These are phyloP conservation scores for Iris pallida DNA, from an alignment of 116 monocot genomes.

Conservation along the genomic window DNA sequence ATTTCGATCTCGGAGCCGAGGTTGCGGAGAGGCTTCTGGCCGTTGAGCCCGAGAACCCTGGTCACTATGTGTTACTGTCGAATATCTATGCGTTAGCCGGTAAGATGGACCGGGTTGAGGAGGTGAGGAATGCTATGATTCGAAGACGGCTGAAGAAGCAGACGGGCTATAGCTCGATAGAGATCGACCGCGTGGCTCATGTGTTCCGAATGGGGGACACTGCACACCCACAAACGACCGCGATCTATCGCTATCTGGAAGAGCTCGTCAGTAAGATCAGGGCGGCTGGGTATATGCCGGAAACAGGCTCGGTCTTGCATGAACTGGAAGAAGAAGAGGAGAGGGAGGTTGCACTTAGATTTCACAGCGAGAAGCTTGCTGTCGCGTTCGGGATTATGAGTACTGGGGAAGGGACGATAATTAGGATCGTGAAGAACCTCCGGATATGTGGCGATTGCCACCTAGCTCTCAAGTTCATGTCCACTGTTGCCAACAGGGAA, in stretches of 20 bases:
- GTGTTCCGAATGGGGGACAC: slow-evolving; percentile 64
- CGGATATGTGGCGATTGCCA: slow-evolving; percentile 64
- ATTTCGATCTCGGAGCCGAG: slow-evolving; percentile 38
- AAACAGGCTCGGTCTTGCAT: slow-evolving; percentile 42
- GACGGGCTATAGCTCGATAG: slow-evolving; percentile 54
- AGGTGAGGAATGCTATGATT: slow-evolving; percentile 43
- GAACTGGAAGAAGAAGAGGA: slow-evolving; percentile 75
- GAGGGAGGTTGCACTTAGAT: slow-evolving; percentile 57
- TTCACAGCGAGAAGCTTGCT: slow-evolving; percentile 69
- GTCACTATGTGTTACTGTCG: slow-evolving; percentile 54
- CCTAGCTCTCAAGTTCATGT: slow-evolving; percentile 50
- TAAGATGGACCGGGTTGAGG: slow-evolving; percentile 47
- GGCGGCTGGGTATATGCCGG: slow-evolving; percentile 38
- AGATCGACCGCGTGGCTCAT: slow-evolving; percentile 28
- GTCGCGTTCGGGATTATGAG: slow-evolving; percentile 59
- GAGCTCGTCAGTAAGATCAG: slow-evolving; percentile 33
- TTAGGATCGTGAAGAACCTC: slow-evolving; percentile 59
- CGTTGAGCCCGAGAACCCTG: slow-evolving; percentile 52
- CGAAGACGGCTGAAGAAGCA: slow-evolving; percentile 47
- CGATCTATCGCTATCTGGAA: slow-evolving; percentile 46
- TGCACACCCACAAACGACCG: slow-evolving; percentile 28
- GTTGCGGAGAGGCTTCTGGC: slow-evolving; percentile 42
- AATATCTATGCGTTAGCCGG: slow-evolving; percentile 48
- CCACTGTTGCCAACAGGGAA: slow-evolving; percentile 31
- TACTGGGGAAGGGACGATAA: slow-evolving; percentile 12